Conservation (phyloP, 345 rosid species). For the Moringa oleifera region DNA sequence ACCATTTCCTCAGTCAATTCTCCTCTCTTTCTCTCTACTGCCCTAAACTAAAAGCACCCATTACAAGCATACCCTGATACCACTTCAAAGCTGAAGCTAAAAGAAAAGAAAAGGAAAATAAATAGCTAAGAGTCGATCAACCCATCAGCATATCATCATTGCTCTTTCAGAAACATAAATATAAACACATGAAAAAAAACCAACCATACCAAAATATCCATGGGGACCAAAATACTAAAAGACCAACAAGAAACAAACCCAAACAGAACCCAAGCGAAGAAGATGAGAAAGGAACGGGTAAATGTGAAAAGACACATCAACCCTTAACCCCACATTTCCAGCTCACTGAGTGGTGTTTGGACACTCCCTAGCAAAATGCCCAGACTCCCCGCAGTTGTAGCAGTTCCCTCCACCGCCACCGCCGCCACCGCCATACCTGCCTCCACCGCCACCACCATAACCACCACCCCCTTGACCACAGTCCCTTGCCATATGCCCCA, state of each 20-base stretch:
- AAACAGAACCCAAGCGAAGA: background rate
- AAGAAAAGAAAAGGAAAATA: too few relatives aligned
- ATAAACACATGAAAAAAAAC: background rate
- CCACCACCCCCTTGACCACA: constrained; percentile 31
- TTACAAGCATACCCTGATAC: constrained; percentile 16
- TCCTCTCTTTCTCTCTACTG: constrained; percentile 22
- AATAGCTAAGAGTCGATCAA: too few relatives aligned
- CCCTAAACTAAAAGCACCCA: constrained; percentile 8
- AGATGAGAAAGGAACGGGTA: background rate
- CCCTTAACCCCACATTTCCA: background rate
- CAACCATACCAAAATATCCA: background rate
- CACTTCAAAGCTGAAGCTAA: background rate
- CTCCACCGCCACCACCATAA: constrained; percentile 37
- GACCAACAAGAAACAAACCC: background rate
- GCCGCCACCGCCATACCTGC: constrained; percentile 22
- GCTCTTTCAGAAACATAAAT: background rate
- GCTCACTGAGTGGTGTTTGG: constrained; percentile 48
- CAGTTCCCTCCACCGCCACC: constrained; percentile 48
- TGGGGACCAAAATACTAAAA: background rate
- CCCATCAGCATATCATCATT: too few relatives aligned
- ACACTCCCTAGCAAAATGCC: constrained; percentile 88
- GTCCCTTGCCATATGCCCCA: constrained; percentile 22
- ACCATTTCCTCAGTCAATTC: background rate
- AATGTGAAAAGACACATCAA: constrained; percentile 4
- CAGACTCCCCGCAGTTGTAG: constrained; percentile 74